Evolutionary conservation across 495 filamentous ascomycete genomes (phyloP).

Genomic region (Penicillium arizonense): DNA sequence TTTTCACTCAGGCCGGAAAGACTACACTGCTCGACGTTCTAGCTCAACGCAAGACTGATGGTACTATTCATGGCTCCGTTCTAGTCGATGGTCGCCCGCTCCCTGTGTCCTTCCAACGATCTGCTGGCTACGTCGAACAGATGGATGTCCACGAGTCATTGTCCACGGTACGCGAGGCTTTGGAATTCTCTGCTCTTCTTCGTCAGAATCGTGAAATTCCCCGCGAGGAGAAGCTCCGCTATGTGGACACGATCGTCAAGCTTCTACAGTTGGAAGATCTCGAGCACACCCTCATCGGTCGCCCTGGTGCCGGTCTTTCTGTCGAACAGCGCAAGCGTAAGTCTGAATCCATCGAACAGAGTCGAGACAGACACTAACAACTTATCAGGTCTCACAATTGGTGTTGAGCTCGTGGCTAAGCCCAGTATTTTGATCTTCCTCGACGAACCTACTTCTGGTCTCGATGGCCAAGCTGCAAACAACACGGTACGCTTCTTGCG

Average conservation of each 20-base stretch:
- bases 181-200: slow-evolving; percentile 57
- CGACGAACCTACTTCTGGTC: slow-evolving; percentile 71
- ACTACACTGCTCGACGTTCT: slow-evolving; percentile 53
- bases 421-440: slow-evolving; percentile 68
- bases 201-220: slow-evolving; percentile 50
- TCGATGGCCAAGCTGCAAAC: slow-evolving; percentile 60
- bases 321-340: slow-evolving; percentile 56
- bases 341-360: slow-evolving; percentile 7
- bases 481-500: slow-evolving; percentile 61
- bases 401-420: slow-evolving; percentile 63
- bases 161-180: slow-evolving; percentile 58
- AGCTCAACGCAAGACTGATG: slow-evolving; percentile 71
- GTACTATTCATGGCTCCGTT: slow-evolving; percentile 80
- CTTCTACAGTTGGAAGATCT: slow-evolving; percentile 55
- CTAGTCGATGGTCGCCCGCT: slow-evolving; percentile 73
- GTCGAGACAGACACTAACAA: slow-evolving; percentile 8
- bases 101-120: slow-evolving; percentile 75
- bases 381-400: slow-evolving; percentile 53
- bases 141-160: slow-evolving; percentile 56
- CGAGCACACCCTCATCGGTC: slow-evolving; percentile 50
- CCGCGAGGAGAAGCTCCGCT: slow-evolving; percentile 53
- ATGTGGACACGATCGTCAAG: slow-evolving; percentile 54
- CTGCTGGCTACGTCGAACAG: slow-evolving; percentile 55
- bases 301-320: slow-evolving; percentile 46
- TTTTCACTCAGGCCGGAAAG: slow-evolving; percentile 44